These are phyloP conservation scores for Pseudogymnoascus sp. DNA, from an alignment of 2,329 filamentous ascomycete species.

Conservation along the genomic window DNA sequence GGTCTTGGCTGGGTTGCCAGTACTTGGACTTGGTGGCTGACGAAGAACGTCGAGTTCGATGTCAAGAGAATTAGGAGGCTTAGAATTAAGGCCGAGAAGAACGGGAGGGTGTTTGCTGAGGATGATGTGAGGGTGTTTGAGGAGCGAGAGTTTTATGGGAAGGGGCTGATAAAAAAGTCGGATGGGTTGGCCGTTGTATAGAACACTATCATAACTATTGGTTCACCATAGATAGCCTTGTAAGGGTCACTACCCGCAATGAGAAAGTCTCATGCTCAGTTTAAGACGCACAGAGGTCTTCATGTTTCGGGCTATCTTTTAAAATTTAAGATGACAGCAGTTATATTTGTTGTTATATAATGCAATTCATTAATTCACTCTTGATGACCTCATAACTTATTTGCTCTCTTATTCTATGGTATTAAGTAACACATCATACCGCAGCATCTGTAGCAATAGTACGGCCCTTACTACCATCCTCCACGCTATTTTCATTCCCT, in stretches of 20 bases:
- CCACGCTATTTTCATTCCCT: background rate
- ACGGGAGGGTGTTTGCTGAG: constrained; percentile 24
- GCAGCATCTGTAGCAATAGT: background rate
- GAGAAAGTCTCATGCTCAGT: background rate
- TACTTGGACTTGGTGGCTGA: constrained; percentile 37
- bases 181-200: background rate
- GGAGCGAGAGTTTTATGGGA: constrained; percentile 19
- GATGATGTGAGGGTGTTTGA: constrained; percentile 27
- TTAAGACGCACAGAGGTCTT: background rate
- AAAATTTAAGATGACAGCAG: background rate
- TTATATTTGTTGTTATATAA: background rate
- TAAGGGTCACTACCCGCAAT: background rate
- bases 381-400: background rate
- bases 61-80: constrained; percentile 28
- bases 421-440: background rate
- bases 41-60: constrained; percentile 34
- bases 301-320: background rate
- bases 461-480: background rate
- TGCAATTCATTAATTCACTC: background rate
- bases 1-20: constrained; percentile 32
- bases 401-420: background rate
- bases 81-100: constrained; percentile 25
- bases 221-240: background rate
- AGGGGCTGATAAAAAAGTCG: background rate
- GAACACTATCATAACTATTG: background rate